A percentile compares a stretch with the other conserved stretches of the same genome.
Evolutionary conservation across 176 grass and related monocot species (phyloP).

Genomic region (Bromus sterilis): DNA sequence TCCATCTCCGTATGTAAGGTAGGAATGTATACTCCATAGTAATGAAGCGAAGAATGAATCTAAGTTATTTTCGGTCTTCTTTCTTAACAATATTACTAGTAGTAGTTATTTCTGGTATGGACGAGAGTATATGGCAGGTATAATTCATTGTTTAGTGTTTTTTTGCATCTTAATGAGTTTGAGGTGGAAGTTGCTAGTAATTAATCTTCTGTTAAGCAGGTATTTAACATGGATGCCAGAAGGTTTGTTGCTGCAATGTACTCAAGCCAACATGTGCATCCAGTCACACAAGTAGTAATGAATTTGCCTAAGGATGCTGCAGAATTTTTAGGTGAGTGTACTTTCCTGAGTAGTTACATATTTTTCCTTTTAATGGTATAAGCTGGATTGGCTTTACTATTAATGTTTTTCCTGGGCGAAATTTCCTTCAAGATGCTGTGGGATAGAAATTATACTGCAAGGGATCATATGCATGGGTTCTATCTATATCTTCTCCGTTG

Average conservation of each 20-base stretch:
- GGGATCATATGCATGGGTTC: not conserved
- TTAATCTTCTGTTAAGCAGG: conserved; percentile 31
- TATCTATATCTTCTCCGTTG: not conserved
- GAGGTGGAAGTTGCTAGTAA: not conserved
- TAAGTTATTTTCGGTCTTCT: not conserved
- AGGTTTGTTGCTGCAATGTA: conserved; percentile 72
- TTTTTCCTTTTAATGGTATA: not conserved
- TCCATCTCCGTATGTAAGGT: not conserved
- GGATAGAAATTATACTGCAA: not conserved
- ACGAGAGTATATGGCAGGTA: not conserved
- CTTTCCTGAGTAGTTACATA: not conserved
- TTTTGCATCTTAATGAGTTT: not conserved
- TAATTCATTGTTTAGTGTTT: not conserved
- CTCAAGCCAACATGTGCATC: conserved; percentile 43
- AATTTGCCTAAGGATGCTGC: conserved; percentile 89
- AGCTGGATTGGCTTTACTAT: not conserved
- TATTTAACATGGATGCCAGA: conserved; percentile 94
- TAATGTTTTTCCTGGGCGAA: not conserved
- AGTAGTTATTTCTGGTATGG: not conserved
- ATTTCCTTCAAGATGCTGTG: not conserved
- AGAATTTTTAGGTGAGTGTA: conserved; percentile 71
- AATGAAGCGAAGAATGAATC: not conserved
- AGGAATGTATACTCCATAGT: not conserved
- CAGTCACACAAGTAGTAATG: conserved; percentile 89
- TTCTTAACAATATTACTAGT: not conserved